Conservation (phyloP, 768 basidiomycete species). For the Suillus luteus region DNA sequence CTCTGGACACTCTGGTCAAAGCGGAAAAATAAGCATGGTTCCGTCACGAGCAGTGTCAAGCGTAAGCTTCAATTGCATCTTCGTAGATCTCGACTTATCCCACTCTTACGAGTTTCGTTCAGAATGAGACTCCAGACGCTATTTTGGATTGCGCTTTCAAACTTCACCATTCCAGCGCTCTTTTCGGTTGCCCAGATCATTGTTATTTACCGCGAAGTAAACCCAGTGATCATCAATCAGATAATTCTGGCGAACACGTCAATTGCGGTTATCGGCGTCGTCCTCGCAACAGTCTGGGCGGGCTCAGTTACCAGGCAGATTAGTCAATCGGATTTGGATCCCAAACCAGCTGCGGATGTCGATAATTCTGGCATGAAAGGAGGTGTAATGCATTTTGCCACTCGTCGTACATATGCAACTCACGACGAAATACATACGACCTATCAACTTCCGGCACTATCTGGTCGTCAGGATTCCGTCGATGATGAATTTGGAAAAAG, state of each 20-base stretch:
- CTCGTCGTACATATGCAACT: neutral
- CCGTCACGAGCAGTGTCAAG: conserved; percentile 17
- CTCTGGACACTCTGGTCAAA: conserved; percentile 29
- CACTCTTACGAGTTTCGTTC: conserved; percentile 20
- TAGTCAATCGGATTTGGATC: neutral
- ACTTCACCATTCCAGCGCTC: conserved; percentile 34
- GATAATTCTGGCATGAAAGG: conserved; percentile 1
- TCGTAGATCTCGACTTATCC: neutral
- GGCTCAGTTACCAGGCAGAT: conserved; percentile 15
- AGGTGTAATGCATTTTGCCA: conserved; percentile 11
- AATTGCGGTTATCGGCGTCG: conserved; percentile 35
- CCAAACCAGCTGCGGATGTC: neutral
- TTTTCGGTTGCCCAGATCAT: conserved; percentile 34
- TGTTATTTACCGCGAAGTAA: conserved; percentile 30
- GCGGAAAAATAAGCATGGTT: conserved; percentile 15
- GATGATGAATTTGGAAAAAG: conserved; percentile 4
- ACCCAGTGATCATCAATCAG: conserved; percentile 25
- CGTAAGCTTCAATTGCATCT: conserved; percentile 19
- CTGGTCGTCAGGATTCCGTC: neutral
- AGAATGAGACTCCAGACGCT: conserved; percentile 26
- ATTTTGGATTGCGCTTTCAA: conserved; percentile 34
- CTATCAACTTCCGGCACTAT: conserved; percentile 4
- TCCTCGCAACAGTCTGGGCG: conserved; percentile 36
- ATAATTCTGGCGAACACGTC: conserved; percentile 32
- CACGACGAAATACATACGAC: neutral